phyloP scores from a whole-genome alignment of 768 basidiomycete species.

The Tulasnella sp. region DNA sequence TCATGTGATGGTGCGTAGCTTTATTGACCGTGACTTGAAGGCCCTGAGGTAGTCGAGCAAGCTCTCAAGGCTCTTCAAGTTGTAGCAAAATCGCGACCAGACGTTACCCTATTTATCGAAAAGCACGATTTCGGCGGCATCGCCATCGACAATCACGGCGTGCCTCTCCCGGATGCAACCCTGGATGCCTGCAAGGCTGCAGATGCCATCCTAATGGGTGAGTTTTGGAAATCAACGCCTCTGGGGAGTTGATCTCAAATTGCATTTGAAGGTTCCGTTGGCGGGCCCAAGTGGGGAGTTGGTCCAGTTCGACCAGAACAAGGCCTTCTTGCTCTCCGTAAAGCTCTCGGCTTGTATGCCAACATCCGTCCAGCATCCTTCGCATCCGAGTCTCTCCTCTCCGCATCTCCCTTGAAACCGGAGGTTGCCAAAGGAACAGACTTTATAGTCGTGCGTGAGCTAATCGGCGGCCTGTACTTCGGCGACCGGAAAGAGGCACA shows the following conservation, averaged over 20 bases:
- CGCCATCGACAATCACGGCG: slow-evolving; percentile 83
- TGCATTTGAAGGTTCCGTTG: slow-evolving; percentile 67
- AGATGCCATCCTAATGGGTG: slow-evolving; percentile 94
- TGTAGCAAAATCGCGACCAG: slow-evolving; percentile 51
- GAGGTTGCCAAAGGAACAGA: slow-evolving; percentile 75
- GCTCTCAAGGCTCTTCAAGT: slow-evolving; percentile 75
- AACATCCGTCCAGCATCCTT: slow-evolving; percentile 97
- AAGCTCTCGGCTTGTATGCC: slow-evolving; percentile 89
- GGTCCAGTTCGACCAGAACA: slow-evolving; percentile 83
- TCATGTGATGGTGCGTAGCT: neutral
- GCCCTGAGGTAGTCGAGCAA: slow-evolving; percentile 83
- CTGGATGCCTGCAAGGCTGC: slow-evolving; percentile 84
- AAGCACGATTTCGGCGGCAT: slow-evolving; percentile 80
- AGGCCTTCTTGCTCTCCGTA: slow-evolving; percentile 81
- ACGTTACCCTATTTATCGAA: slow-evolving; percentile 67
- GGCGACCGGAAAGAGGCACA: slow-evolving; percentile 79
- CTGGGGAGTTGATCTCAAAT: neutral
- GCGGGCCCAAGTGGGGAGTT: slow-evolving; percentile 99
- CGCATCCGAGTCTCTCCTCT: slow-evolving; percentile 80
- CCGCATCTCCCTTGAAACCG: slow-evolving; percentile 81
- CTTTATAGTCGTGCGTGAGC: slow-evolving; percentile 90
- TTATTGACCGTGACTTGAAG: slow-evolving; percentile 33
- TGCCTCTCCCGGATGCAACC: slow-evolving; percentile 76
- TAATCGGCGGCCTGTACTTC: slow-evolving; percentile 95
- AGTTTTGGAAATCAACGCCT: slow-evolving; percentile 23